Percentiles rank a stretch among this genome's conserved stretches.
These are phyloP conservation scores for Populus alba DNA, from an alignment of 345 rosid genomes.

Conservation along the genomic window DNA sequence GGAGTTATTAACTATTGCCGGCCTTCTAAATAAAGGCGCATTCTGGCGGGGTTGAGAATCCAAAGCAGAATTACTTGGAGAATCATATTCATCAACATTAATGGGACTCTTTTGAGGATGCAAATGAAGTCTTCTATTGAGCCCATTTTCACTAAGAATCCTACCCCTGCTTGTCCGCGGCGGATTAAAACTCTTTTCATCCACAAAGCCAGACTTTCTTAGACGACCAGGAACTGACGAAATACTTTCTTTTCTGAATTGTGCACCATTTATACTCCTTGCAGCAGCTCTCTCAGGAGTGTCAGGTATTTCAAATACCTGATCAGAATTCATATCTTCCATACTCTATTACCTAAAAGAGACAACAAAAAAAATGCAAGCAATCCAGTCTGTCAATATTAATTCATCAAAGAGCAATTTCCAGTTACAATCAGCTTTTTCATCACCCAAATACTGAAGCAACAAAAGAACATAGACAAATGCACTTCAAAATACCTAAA, in stretches of 20 bases:
- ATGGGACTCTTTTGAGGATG: constrained; percentile 29
- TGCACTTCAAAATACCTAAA: neutral
- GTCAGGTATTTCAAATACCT: constrained; percentile 58
- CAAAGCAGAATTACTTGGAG: constrained; percentile 18
- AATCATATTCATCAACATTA: constrained; percentile 27
- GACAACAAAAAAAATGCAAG: neutral
- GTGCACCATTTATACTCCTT: constrained; percentile 18
- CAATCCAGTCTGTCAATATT: neutral
- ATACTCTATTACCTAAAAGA: constrained; percentile 31
- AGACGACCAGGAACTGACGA: constrained; percentile 30
- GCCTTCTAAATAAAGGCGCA: constrained; percentile 48
- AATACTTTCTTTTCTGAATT: constrained; percentile 34
- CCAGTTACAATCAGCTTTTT: neutral
- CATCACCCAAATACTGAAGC: neutral
- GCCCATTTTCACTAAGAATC: constrained; percentile 32
- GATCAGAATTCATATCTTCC: constrained; percentile 75
- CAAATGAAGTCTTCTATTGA: constrained; percentile 21
- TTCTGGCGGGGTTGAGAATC: constrained; percentile 21
- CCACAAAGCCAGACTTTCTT: constrained; percentile 27
- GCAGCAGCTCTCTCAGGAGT: constrained; percentile 68
- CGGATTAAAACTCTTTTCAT: constrained; percentile 33
- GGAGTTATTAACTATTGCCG: constrained; percentile 24
- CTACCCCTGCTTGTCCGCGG: constrained; percentile 21
- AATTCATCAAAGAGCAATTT: neutral
- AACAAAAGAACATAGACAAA: neutral